Evolutionary conservation across 129 eudicot genomes (phyloP), one percentile per base, ranked within the genome.

Genomic region (Flaveria brownii): DNA sequence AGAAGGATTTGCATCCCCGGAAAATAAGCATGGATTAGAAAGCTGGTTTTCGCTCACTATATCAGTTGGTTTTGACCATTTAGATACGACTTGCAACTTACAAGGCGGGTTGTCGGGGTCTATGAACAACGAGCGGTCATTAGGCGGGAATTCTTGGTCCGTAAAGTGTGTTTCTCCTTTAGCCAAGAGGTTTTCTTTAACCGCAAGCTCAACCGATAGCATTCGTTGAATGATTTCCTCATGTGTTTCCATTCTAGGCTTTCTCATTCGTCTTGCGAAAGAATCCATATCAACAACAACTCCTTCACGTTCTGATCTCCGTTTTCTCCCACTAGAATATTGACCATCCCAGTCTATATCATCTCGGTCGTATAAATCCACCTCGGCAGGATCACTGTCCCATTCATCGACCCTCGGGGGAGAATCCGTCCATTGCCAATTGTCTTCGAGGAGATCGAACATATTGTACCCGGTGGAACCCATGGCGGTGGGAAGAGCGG

Each of bases 301-400:
- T 10, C 92, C 88, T 28, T 95, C 99, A 28, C 99, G 96, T 30
- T 88, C 99, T 8, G 95, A 86, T 75, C 96, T 86, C 67, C 96
- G 81, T 83, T 84, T 95, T 81, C 97, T 87, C 45, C 99, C 99
- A 60, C 99, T 95, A 17, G 99, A 95, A 77, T 95, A 95, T 56
- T 95, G 99, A 13, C 99, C 99, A 72, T 95, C 99, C 93, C 96
- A 95, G 55, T 95, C 99, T 17, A 91, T 90, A 75, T 95, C 99
- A 72, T 95, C 99, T 76, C 97, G 82, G 41, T 95, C 99, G 28
- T 87, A 95, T 46, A 95, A 84, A 86, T 95, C 99, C 62, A 95
- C 99, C 50, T 91, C 99, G 42, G 97, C 99, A 22, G 97, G 99
- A 82, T 91, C 99, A 67, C 99, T 95, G 65, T 95, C 99, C 99